Evolutionary conservation across 108 stramenopile genomes (phyloP).

Genomic region (Fistulifera pelliculosa): DNA sequence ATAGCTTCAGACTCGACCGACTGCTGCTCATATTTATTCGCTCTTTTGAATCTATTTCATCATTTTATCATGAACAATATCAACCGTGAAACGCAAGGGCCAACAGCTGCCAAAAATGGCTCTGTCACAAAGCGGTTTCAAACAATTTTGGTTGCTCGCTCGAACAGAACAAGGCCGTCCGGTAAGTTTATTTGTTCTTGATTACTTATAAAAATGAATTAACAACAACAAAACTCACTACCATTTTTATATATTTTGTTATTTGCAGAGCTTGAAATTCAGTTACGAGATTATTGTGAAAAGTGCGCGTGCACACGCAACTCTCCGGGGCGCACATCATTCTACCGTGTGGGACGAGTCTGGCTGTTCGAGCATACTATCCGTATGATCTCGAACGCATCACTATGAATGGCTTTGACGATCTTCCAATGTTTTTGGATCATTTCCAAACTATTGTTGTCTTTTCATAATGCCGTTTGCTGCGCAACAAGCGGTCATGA

Average conservation of each 20-base stretch:
- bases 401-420: not conserved
- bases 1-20: not conserved
- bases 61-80: not conserved
- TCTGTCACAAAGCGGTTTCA: not conserved
- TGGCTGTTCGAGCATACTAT: conserved; percentile 14
- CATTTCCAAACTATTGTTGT: conserved; percentile 2
- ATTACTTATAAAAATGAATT: not conserved
- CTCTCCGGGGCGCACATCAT: conserved; percentile 15
- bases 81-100: not conserved
- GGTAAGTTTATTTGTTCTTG: conserved; percentile 3
- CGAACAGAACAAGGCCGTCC: conserved; percentile 5
- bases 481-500: not conserved
- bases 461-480: conserved; percentile 8
- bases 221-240: no score
- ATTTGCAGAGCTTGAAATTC: conserved; percentile 11
- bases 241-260: no score
- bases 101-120: not conserved
- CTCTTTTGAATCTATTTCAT: not conserved
- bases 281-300: conserved; percentile 14
- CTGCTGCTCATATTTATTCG: not conserved
- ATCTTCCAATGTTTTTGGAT: not conserved
- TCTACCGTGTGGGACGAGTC: not conserved
- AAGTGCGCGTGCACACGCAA: conserved; percentile 6
- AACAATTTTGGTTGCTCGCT: conserved; percentile 9
- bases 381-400: conserved; percentile 5